Percentiles rank a stretch among this genome's conserved stretches.
Conservation (phyloP, 1,284 basidiomycete genomes). For the Naganishia albida region DNA sequence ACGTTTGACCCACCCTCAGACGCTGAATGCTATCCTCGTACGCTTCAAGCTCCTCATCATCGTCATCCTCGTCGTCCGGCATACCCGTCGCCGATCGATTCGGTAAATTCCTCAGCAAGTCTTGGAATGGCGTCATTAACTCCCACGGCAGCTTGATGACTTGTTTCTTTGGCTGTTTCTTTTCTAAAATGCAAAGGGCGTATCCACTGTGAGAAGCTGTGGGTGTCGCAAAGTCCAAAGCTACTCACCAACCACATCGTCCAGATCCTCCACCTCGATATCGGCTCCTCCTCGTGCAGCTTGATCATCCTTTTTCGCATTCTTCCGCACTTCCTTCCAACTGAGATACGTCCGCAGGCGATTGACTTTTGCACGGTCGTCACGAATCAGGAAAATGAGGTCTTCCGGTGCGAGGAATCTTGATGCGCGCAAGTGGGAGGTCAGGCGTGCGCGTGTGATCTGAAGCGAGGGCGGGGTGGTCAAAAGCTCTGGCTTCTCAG, state of each 20-base stretch:
- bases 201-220: background rate
- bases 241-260: slow-evolving; percentile 40
- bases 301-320: slow-evolving; percentile 74
- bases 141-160: slow-evolving; percentile 98
- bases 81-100: slow-evolving; percentile 57
- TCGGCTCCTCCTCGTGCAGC: slow-evolving; percentile 58
- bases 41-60: slow-evolving; percentile 94
- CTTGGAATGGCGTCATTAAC: slow-evolving; percentile 84
- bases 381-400: slow-evolving; percentile 92
- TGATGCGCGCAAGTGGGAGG: slow-evolving; percentile 78
- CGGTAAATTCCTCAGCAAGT: slow-evolving; percentile 63
- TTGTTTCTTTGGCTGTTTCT: slow-evolving; percentile 76
- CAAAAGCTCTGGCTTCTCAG: background rate
- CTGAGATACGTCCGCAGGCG: slow-evolving; percentile 89
- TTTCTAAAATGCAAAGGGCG: slow-evolving; percentile 56
- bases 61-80: slow-evolving; percentile 84
- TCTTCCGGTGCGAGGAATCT: slow-evolving; percentile 89
- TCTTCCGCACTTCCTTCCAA: slow-evolving; percentile 97
- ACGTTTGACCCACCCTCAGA: slow-evolving; percentile 62
- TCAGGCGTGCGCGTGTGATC: slow-evolving; percentile 85
- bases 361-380: slow-evolving; percentile 93
- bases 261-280: slow-evolving; percentile 52
- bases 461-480: slow-evolving; percentile 47
- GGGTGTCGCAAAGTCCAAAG: background rate
- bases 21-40: slow-evolving; percentile 90